Evolutionary conservation across 148 eudicot species (phyloP).

Genomic region (Arbutus unedo): DNA sequence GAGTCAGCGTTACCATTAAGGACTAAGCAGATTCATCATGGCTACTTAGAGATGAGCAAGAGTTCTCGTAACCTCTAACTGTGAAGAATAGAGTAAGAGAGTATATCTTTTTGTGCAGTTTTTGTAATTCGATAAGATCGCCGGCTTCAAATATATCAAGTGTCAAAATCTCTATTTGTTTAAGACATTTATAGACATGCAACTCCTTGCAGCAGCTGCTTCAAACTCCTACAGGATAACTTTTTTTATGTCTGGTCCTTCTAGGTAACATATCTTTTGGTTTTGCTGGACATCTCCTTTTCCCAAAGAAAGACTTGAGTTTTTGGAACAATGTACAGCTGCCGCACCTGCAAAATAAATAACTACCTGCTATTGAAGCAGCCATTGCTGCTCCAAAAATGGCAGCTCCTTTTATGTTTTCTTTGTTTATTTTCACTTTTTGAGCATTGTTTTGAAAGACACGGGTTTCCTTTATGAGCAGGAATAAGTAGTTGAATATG

Average conservation of each 20-base stretch:
- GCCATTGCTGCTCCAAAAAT: background rate
- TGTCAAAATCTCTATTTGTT: background rate
- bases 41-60: background rate
- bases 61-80: background rate
- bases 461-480: no score
- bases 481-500: no score
- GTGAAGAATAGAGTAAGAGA: background rate
- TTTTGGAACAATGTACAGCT: background rate
- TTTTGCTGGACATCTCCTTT: background rate
- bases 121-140: background rate
- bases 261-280: background rate
- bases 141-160: background rate
- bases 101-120: background rate
- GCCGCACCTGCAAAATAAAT: background rate
- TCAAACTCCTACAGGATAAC: background rate
- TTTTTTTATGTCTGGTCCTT: background rate
- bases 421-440: no score
- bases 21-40: background rate
- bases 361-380: background rate
- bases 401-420: no score
- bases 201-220: background rate
- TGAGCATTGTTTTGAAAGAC: no score
- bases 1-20: background rate
- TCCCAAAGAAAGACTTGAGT: background rate
- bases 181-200: background rate